Evolutionary conservation across 1,284 basidiomycete species (phyloP).

Genomic region (Pseudozyma sp.): DNA sequence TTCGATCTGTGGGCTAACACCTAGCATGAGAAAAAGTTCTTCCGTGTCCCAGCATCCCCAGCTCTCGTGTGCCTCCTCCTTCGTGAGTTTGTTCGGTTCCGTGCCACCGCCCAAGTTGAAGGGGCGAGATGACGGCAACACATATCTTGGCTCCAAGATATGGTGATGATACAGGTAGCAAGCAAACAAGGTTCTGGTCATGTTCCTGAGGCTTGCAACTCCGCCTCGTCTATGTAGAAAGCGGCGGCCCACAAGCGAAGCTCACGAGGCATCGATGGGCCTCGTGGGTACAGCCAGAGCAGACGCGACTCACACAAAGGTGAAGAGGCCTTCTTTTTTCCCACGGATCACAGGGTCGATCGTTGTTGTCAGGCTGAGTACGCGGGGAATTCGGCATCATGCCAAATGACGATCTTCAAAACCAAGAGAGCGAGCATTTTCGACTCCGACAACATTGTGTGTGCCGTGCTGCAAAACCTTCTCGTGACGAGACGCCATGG

Average conservation of each 20-base stretch:
- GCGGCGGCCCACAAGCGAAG: constrained; percentile 2
- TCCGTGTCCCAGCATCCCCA: too few species aligned
- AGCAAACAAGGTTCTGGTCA: too few species aligned
- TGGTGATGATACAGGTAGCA: too few species aligned
- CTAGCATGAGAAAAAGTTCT: too few species aligned
- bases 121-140: too few species aligned
- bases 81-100: too few species aligned
- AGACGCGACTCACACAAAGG: neutral
- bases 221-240: constrained; percentile 7
- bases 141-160: too few species aligned
- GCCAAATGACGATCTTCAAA: constrained; percentile 25
- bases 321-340: neutral
- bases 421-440: neutral
- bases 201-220: constrained; percentile 6
- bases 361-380: constrained; percentile 22
- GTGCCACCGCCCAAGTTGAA: too few species aligned
- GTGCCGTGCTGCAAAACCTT: too few species aligned
- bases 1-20: neutral
- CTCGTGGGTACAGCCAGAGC: constrained; percentile 10
- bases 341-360: constrained; percentile 9
- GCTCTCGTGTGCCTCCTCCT: too few species aligned
- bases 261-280: neutral
- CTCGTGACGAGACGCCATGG: too few species aligned
- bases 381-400: constrained; percentile 7
- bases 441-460: constrained; percentile 5